A percentile compares a stretch with the other conserved stretches of the same genome.
Conservation (phyloP, 225 moss, liverwort and hornwort species). For the Sphagnum tenellum region DNA sequence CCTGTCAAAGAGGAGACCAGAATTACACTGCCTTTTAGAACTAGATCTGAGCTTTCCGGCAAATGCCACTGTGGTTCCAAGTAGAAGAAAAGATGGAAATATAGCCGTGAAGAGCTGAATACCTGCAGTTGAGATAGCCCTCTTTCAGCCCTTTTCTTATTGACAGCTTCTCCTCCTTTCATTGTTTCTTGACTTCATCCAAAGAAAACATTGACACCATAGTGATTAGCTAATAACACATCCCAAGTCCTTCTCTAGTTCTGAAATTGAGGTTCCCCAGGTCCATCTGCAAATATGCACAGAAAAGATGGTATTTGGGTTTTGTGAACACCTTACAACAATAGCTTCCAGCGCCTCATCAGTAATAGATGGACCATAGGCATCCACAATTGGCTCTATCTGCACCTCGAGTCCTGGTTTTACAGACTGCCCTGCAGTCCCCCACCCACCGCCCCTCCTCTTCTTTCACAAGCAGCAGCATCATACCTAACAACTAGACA, state of each 20-base stretch:
- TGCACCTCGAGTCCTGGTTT: conserved; percentile 62
- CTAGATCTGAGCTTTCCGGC: background rate
- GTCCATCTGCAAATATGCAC: too few relatives aligned
- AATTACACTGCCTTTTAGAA: background rate
- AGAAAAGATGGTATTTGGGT: too few relatives aligned
- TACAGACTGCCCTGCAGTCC: conserved; percentile 39
- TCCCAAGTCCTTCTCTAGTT: too few relatives aligned
- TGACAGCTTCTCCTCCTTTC: conserved; percentile 69
- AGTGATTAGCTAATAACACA: too few relatives aligned
- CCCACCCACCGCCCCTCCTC: conserved; percentile 5
- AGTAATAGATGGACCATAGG: conserved; percentile 75
- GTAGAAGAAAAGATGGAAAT: background rate
- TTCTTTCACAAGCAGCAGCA: background rate
- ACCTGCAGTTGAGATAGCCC: conserved; percentile 71
- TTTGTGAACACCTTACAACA: conserved; percentile 44
- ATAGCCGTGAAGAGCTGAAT: background rate
- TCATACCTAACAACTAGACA: background rate
- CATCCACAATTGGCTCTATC: conserved; percentile 56
- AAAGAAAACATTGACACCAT: background rate
- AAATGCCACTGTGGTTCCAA: background rate
- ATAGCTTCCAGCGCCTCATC: conserved; percentile 67
- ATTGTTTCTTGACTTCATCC: conserved; percentile 52
- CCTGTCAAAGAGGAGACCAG: conserved; percentile 1
- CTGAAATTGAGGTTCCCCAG: too few relatives aligned
- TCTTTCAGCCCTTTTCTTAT: conserved; percentile 66